phyloP scores from a whole-genome alignment of 768 basidiomycete genomes.

The Galerina sulciceps region DNA sequence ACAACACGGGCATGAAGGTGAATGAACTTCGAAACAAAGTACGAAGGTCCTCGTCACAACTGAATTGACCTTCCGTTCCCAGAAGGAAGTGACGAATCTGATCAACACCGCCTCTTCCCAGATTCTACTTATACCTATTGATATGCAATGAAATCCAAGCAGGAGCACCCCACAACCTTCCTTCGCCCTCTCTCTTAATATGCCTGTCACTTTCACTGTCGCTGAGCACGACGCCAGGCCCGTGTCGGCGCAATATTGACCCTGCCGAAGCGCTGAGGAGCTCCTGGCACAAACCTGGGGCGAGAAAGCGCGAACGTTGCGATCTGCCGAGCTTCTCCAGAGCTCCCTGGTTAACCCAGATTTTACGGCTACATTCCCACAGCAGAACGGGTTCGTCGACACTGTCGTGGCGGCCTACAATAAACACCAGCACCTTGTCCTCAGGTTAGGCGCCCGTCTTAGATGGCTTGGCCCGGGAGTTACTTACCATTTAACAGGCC shows the following conservation, averaged over 20 bases:
- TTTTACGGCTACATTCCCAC: neutral
- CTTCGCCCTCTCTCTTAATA: conserved; percentile 1
- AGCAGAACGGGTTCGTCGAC: conserved; percentile 17
- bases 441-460: neutral
- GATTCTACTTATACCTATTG: neutral
- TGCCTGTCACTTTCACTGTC: neutral
- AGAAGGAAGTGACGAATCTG: too few relatives aligned
- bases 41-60: too few relatives aligned
- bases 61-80: too few relatives aligned
- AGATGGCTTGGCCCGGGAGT: neutral
- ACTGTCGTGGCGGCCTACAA: conserved; percentile 18
- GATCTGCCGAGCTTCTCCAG: conserved; percentile 2
- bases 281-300: conserved; percentile 3
- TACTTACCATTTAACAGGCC: neutral
- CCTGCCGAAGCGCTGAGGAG: neutral
- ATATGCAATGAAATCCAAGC: neutral
- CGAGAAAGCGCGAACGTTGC: neutral
- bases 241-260: neutral
- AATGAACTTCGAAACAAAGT: too few relatives aligned
- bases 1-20: too few relatives aligned
- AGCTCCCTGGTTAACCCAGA: neutral
- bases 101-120: too few relatives aligned
- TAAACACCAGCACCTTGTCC: conserved; percentile 14
- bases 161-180: conserved; percentile 13
- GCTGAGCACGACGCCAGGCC: neutral